phyloP scores from a whole-genome alignment of 768 basidiomycete genomes.

The Roridomyces roridus region DNA sequence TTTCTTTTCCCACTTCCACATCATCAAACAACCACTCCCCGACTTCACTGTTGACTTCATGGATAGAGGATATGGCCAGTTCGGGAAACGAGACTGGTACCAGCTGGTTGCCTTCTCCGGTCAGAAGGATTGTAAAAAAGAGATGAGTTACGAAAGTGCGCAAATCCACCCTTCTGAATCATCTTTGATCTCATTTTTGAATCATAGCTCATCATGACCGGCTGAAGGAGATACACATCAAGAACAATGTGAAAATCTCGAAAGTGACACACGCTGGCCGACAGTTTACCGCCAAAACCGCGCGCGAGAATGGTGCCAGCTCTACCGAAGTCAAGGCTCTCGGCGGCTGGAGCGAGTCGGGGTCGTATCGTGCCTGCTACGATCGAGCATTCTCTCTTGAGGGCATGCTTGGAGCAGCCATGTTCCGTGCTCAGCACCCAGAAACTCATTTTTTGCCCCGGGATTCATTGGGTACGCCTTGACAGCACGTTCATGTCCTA shows the following conservation, averaged over 20 bases:
- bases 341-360: conserved; percentile 35
- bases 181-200: not conserved
- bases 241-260: conserved; percentile 28
- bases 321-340: conserved; percentile 33
- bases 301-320: conserved; percentile 33
- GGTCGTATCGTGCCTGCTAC: conserved; percentile 33
- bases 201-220: conserved; percentile 31
- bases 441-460: conserved; percentile 31
- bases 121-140: not conserved
- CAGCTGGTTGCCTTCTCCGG: conserved; percentile 27
- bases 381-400: conserved; percentile 32
- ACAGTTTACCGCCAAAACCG: conserved; percentile 33
- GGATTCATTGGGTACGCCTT: conserved; percentile 29
- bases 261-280: conserved; percentile 37
- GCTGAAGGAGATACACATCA: conserved; percentile 30
- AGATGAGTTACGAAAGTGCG: not conserved
- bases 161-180: not conserved
- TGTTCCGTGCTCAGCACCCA: conserved; percentile 31
- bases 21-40: conserved; percentile 25
- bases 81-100: conserved; percentile 36
- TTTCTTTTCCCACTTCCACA: conserved; percentile 38
- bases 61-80: conserved; percentile 26
- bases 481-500: not conserved
- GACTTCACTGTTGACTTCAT: conserved; percentile 34
- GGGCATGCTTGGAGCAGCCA: conserved; percentile 37